Evolutionary conservation across 176 grass and related monocot genomes (phyloP).

Genomic region (Saccharum officinarum): DNA sequence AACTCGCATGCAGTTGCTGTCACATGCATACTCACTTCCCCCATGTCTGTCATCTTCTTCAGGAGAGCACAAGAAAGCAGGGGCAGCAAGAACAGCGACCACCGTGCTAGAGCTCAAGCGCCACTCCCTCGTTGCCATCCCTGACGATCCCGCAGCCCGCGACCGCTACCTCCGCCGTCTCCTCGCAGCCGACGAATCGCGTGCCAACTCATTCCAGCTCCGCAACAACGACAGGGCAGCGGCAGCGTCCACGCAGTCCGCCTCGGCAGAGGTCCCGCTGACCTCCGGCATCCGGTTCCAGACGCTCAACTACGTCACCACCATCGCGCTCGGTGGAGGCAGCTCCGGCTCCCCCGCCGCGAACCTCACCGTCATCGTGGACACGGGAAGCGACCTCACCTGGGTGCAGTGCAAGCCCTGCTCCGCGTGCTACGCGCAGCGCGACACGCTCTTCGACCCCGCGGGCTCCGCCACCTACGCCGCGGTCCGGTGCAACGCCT

Average conservation of each 20-base stretch:
- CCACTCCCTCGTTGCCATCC: conserved; percentile 20
- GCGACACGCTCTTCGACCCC: conserved; percentile 79
- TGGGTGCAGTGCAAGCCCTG: conserved; percentile 98
- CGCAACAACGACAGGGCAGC: conserved; percentile 31
- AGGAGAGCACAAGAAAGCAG: conserved; percentile 36
- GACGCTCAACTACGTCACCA: conserved; percentile 90
- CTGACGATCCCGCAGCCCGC: background rate
- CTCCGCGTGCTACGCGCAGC: conserved; percentile 67
- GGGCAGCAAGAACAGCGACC: background rate
- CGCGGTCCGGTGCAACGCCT: conserved; percentile 70
- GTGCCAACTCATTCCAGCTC: conserved; percentile 50
- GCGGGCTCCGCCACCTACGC: conserved; percentile 65
- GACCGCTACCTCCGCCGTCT: conserved; percentile 46
- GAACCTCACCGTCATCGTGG: conserved; percentile 82
- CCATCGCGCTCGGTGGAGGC: conserved; percentile 50
- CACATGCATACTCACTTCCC: background rate
- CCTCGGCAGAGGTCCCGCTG: conserved; percentile 57
- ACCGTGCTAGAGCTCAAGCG: conserved; percentile 70
- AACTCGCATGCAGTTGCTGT: background rate
- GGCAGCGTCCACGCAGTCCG: background rate
- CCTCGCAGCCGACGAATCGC: conserved; percentile 62
- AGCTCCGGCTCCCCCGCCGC: conserved; percentile 13
- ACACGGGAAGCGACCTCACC: conserved; percentile 93
- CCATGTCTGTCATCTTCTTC: conserved; percentile 11
- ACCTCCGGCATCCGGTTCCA: conserved; percentile 71